These are phyloP conservation scores for Macrophomina phaseolina DNA, from an alignment of 2,329 filamentous ascomycete genomes.

Conservation along the genomic window DNA sequence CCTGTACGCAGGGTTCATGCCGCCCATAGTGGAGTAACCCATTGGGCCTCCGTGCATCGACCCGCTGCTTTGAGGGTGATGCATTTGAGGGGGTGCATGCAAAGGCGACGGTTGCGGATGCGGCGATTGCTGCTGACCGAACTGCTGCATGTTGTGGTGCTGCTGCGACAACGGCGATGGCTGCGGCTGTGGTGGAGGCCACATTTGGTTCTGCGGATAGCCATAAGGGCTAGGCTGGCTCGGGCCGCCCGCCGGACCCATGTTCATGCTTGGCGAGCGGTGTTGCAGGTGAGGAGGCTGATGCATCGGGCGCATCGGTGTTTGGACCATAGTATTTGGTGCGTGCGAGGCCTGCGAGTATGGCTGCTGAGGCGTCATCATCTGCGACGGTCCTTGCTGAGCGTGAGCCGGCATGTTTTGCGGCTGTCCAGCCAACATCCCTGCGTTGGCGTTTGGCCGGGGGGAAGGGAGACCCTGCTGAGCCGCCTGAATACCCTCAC, in stretches of 20 bases:
- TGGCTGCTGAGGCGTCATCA: conserved; percentile 69
- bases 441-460: conserved; percentile 63
- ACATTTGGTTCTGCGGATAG: conserved; percentile 55
- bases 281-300: conserved; percentile 70
- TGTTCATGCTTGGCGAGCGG: conserved; percentile 64
- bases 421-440: conserved; percentile 61
- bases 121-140: conserved; percentile 50
- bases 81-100: conserved; percentile 56
- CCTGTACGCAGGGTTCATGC: conserved; percentile 53
- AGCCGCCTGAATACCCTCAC: conserved; percentile 46
- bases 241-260: conserved; percentile 45
- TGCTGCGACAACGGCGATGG: conserved; percentile 53
- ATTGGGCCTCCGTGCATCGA: conserved; percentile 48
- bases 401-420: conserved; percentile 64
- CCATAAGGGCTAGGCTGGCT: conserved; percentile 53
- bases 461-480: conserved; percentile 56
- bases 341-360: conserved; percentile 54
- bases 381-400: conserved; percentile 63
- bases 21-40: conserved; percentile 54
- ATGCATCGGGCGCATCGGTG: conserved; percentile 73
- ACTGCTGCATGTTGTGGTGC: conserved; percentile 53
- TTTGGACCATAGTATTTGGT: conserved; percentile 73
- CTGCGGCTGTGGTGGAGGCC: conserved; percentile 54
- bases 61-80: conserved; percentile 49
- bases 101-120: conserved; percentile 56